These are phyloP conservation scores for Wickerhamomyces sp. DNA, from an alignment of 1,139 yeast genomes.

Conservation along the genomic window DNA sequence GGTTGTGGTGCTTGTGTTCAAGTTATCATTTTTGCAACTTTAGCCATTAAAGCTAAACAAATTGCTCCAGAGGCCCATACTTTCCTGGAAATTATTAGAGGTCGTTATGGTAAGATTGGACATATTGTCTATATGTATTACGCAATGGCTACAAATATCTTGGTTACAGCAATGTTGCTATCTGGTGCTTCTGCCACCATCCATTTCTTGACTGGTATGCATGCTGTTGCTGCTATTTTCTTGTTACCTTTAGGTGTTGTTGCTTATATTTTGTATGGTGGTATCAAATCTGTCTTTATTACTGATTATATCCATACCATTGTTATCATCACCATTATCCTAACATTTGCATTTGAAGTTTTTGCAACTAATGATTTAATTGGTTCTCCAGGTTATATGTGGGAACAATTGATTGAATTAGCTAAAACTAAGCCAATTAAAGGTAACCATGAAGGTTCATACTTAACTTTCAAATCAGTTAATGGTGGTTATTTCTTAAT, in stretches of 20 bases:
- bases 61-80: conserved; percentile 77
- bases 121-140: conserved; percentile 69
- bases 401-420: conserved; percentile 59
- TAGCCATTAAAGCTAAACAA: conserved; percentile 70
- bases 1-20: conserved; percentile 72
- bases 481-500: conserved; percentile 81
- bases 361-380: conserved; percentile 55
- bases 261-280: conserved; percentile 80
- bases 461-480: conserved; percentile 73
- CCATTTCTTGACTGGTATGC: conserved; percentile 75
- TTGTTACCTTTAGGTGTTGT: conserved; percentile 80
- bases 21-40: conserved; percentile 62
- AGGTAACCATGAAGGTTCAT: conserved; percentile 74
- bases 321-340: conserved; percentile 54
- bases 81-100: conserved; percentile 61
- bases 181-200: conserved; percentile 86
- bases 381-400: conserved; percentile 80
- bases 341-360: conserved; percentile 58
- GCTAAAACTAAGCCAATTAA: conserved; percentile 55
- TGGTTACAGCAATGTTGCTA: conserved; percentile 83
- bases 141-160: conserved; percentile 80
- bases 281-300: conserved; percentile 83
- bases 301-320: conserved; percentile 80
- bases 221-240: conserved; percentile 75
- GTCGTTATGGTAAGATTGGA: conserved; percentile 64